A percentile compares a stretch with the other conserved stretches of the same genome.
Evolutionary conservation across 257 asterid species (phyloP).

Genomic region (Hygrophila difformis): DNA sequence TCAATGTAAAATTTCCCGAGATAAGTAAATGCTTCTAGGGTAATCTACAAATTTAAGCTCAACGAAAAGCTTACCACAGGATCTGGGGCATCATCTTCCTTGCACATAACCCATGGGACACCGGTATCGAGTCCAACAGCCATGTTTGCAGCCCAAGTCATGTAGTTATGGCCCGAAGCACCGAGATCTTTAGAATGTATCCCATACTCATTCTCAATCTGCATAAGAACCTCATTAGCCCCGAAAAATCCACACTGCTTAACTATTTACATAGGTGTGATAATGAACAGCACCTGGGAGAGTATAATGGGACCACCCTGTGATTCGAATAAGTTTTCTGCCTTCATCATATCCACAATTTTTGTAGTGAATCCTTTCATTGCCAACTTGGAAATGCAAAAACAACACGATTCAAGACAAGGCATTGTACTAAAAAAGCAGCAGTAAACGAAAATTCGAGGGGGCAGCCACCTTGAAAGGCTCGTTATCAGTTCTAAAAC

Average conservation of each 20-base stretch:
- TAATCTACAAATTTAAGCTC: too few species aligned
- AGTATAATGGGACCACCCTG: conserved; percentile 97
- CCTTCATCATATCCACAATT: conserved; percentile 87
- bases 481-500: too few species aligned
- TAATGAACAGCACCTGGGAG: conserved; percentile 55
- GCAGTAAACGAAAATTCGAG: too few species aligned
- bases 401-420: conserved; percentile 38
- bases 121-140: too few species aligned
- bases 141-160: conserved; percentile 94
- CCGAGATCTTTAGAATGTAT: conserved; percentile 45
- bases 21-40: too few species aligned
- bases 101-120: too few species aligned
- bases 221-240: conserved; percentile 1
- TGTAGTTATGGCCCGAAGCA: conserved; percentile 61
- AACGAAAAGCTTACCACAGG: conserved; percentile 99
- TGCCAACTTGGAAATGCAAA: conserved; percentile 41
- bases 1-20: too few species aligned
- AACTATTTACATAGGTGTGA: too few species aligned
- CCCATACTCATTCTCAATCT: conserved; percentile 97
- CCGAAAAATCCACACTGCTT: too few species aligned
- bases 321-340: conserved; percentile 64
- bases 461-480: too few species aligned
- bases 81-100: conserved; percentile 92
- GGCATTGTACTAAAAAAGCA: too few species aligned
- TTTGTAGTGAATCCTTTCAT: conserved; percentile 77